These are phyloP conservation scores for Bolboschoenoplectus hybrid DNA, from an alignment of 202 grass and related monocot genomes.

Conservation along the genomic window DNA sequence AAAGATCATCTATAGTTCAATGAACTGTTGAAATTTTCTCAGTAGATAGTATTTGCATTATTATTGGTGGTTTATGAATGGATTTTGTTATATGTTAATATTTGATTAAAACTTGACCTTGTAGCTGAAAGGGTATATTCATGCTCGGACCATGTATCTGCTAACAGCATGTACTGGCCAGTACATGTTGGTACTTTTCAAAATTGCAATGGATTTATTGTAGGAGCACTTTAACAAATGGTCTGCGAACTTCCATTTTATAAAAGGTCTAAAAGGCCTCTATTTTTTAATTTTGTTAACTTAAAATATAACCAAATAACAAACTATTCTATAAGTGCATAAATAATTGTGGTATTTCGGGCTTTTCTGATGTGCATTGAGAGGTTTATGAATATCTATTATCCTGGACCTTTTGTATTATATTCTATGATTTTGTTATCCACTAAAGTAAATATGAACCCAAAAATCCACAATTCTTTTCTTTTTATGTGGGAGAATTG, in stretches of 20 bases:
- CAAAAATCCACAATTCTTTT: neutral
- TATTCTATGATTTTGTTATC: neutral
- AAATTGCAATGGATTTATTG: neutral
- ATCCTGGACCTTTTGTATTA: neutral
- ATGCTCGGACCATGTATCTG: neutral
- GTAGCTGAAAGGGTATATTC: neutral
- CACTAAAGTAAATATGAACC: neutral
- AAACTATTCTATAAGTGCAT: neutral
- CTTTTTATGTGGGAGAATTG: neutral
- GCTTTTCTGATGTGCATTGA: slow-evolving; percentile 21
- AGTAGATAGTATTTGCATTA: neutral
- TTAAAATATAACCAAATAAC: neutral
- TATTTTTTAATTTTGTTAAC: neutral
- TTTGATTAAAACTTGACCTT: neutral
- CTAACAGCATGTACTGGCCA: neutral
- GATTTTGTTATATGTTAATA: neutral
- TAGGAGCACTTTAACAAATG: slow-evolving; percentile 10
- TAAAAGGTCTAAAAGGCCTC: neutral
- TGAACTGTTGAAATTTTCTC: neutral
- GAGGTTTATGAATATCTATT: slow-evolving; percentile 2
- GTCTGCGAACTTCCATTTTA: neutral
- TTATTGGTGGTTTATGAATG: neutral
- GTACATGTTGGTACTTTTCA: neutral
- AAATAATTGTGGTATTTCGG: neutral
- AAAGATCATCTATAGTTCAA: slow-evolving; percentile 1